These are phyloP conservation scores for Vitis rotundifolia DNA, from an alignment of 164 flowering plant species.

Conservation along the genomic window DNA sequence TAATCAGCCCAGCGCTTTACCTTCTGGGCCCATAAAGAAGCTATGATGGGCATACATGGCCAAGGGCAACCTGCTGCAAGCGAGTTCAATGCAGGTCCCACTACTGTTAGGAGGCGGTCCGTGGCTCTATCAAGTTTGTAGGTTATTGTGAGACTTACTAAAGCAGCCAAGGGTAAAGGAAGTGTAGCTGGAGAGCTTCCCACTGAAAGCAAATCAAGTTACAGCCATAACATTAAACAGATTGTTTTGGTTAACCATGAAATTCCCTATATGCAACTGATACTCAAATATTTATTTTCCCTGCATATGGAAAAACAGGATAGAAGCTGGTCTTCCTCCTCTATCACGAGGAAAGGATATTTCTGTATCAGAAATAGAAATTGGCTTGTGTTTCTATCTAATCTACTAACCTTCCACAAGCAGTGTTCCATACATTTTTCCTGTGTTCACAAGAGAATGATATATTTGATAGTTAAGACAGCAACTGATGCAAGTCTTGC, in stretches of 20 bases:
- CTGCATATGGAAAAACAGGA: background rate
- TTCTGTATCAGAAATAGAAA: background rate
- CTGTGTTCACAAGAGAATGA: no score
- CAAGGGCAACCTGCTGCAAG: conserved; percentile 96
- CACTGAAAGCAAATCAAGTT: conserved; percentile 41
- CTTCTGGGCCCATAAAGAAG: conserved; percentile 95
- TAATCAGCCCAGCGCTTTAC: conserved; percentile 93
- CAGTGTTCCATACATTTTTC: background rate
- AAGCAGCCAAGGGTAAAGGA: conserved; percentile 93
- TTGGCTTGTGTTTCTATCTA: background rate
- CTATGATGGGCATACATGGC: conserved; percentile 98
- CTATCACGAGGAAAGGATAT: background rate
- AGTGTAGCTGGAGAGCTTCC: conserved; percentile 78
- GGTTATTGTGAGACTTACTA: conserved; percentile 93
- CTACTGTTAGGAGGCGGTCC: conserved; percentile 72
- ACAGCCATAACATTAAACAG: background rate
- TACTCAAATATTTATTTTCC: background rate
- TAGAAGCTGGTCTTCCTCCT: background rate
- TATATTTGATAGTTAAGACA: no score
- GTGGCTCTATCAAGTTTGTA: conserved; percentile 81
- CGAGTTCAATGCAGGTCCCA: conserved; percentile 76
- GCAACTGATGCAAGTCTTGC: no score
- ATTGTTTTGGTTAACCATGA: no score
- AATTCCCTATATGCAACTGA: no score
- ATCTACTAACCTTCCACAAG: background rate